Base-by-base conservation (phyloP, 192 early-diverging fungal genomes). In the Mortierella alpina region DNA sequence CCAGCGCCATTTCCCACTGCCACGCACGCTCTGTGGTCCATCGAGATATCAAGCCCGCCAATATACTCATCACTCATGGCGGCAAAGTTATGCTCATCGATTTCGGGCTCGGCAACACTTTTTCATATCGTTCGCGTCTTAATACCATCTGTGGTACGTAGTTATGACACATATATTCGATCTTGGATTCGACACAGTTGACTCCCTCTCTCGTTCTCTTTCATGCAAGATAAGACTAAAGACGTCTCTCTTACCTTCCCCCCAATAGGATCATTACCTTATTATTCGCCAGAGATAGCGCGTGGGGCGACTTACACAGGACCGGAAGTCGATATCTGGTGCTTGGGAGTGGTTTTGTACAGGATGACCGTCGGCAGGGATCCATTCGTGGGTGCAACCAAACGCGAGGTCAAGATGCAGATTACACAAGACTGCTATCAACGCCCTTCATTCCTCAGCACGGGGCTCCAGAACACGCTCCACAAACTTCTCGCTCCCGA, bases 311-410 rank as follows among this genome's bases (percentile, higher is more conserved):
- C 91, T 51, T 99, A 99, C 73, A 83, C 85, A 63, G 97, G 97
- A 5, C 96, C 97, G 6, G 97, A 99, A 68, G 91, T 99, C 44
- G 97, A 99, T 68, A 92, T 94, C 40, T 99, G 97, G 97, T 97
- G 95, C 49, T 83, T 98, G 40, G 97, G 97, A 10, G 93, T 99
- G 4, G 85, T 95, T 12, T 80, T 99, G 23, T 99, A 96, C 74
- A 93, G 95, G 48, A 90, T 98, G 84, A 91, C 82, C 0, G 84
- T 86, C 31, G 88, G 88, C 5, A 77, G 82, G 53, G 88, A 89
- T 53, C 88, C 88, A 10, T 89, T 89, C 65, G 68, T 74, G 9
- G 88, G 86, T 42, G 41, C 68, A 59, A 84, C 88, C 17, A 84
- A 87, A n/a, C 83, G 86, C 11, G 88, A 89, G 50, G 78, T 89